Conservation (phyloP, 2,329 filamentous ascomycete genomes). For the Arthrobotrys pseudoclavata region DNA sequence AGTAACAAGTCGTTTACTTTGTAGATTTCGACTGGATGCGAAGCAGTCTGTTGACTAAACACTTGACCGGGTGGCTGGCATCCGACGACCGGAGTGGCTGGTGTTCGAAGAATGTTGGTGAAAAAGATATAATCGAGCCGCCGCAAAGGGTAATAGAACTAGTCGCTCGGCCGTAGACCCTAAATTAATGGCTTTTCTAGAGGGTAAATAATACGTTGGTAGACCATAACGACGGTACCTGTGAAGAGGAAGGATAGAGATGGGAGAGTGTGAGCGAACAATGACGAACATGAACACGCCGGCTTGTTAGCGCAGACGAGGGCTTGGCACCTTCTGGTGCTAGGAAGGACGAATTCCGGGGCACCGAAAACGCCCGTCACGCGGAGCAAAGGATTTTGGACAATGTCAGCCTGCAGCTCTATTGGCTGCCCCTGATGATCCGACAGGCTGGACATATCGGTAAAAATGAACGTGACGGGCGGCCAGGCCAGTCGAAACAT, state of each 20-base stretch:
- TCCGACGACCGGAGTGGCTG: constrained; percentile 1
- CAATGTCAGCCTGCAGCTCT: constrained; percentile 49
- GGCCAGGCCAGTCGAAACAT: constrained; percentile 17
- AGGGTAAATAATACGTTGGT: constrained; percentile 1
- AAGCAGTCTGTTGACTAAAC: neutral
- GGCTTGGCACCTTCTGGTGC: constrained; percentile 29
- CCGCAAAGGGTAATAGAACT: neutral
- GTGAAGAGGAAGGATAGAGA: constrained; percentile 35
- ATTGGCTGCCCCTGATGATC: constrained; percentile 53
- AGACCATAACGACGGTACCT: constrained; percentile 8
- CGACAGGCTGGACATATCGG: neutral
- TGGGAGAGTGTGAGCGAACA: constrained; percentile 44
- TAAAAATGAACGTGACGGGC: neutral
- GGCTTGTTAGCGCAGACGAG: constrained; percentile 32
- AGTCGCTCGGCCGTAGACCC: neutral
- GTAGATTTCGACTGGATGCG: neutral
- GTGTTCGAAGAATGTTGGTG: neutral
- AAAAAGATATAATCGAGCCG: neutral
- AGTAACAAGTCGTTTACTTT: neutral
- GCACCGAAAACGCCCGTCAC: constrained; percentile 50
- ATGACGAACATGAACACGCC: constrained; percentile 40
- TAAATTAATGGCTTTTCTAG: neutral
- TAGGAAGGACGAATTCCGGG: constrained; percentile 42
- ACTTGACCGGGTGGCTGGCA: constrained; percentile 14
- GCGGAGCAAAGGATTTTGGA: constrained; percentile 22